Conservation (phyloP, 805 yeast genomes). For the Ogataea naganishii region DNA sequence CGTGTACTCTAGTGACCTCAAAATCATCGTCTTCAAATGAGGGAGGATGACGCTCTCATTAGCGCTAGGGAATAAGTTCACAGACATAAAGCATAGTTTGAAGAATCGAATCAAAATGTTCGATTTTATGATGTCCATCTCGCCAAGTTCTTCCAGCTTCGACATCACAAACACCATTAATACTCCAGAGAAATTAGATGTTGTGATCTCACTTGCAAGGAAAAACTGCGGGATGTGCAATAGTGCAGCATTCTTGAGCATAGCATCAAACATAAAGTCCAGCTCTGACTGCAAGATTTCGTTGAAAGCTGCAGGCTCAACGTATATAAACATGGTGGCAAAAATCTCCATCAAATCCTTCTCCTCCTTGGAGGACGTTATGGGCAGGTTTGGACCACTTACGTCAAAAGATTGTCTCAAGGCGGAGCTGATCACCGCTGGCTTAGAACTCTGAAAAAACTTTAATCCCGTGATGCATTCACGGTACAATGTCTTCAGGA, state of each 20-base stretch:
- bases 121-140: slow-evolving; percentile 66
- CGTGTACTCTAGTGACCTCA: slow-evolving; percentile 69
- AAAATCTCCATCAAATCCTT: slow-evolving; percentile 93
- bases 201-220: slow-evolving; percentile 87
- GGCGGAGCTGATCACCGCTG: slow-evolving; percentile 28
- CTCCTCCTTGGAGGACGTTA: slow-evolving; percentile 84
- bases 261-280: slow-evolving; percentile 65
- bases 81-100: slow-evolving; percentile 93
- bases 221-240: slow-evolving; percentile 91
- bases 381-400: slow-evolving; percentile 75
- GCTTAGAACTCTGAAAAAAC: slow-evolving; percentile 57
- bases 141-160: slow-evolving; percentile 71
- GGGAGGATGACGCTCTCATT: slow-evolving; percentile 87
- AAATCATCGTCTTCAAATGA: slow-evolving; percentile 73
- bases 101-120: slow-evolving; percentile 78
- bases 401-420: slow-evolving; percentile 43
- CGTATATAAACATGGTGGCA: slow-evolving; percentile 86
- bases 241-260: slow-evolving; percentile 76
- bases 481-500: slow-evolving; percentile 67
- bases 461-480: slow-evolving; percentile 78
- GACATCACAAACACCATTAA: slow-evolving; percentile 67
- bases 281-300: slow-evolving; percentile 82
- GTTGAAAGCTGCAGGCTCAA: slow-evolving; percentile 92
- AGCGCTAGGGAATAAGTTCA: slow-evolving; percentile 76
- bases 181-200: slow-evolving; percentile 84